Conservation (phyloP, 768 basidiomycete genomes). For the Leucosporidium creatinivorum region DNA sequence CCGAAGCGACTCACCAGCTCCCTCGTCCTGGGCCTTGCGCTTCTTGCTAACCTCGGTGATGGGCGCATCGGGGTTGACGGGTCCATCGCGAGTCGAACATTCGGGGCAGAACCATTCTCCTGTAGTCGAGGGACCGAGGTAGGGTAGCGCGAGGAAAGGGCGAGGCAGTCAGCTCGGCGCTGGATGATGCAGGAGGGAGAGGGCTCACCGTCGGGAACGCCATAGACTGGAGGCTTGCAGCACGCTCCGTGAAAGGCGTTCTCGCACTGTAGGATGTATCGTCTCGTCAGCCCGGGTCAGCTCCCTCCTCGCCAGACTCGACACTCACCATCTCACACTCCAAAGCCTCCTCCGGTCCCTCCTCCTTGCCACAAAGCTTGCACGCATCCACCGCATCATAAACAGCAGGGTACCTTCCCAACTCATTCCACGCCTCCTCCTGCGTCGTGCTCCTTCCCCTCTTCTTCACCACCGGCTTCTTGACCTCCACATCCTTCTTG, state of each 20-base stretch:
- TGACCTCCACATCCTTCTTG: background rate
- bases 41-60: conserved; percentile 6
- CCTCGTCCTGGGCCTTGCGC: conserved; percentile 10
- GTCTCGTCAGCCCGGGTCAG: background rate
- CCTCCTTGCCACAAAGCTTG: conserved; percentile 60
- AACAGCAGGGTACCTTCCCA: conserved; percentile 72
- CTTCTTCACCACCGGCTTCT: background rate
- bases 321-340: conserved; percentile 78
- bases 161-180: background rate
- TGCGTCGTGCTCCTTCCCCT: conserved; percentile 12
- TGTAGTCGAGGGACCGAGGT: background rate
- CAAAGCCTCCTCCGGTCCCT: conserved; percentile 57
- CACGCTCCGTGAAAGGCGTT: conserved; percentile 77
- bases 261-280: conserved; percentile 71
- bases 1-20: background rate
- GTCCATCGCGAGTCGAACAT: conserved; percentile 1
- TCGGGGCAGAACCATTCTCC: conserved; percentile 33
- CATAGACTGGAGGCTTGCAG: conserved; percentile 65
- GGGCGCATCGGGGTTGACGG: conserved; percentile 7
- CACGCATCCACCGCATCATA: conserved; percentile 62
- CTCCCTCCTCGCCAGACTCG: background rate
- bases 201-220: conserved; percentile 69
- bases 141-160: background rate
- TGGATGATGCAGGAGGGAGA: too few relatives aligned
- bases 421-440: conserved; percentile 62